Evolutionary conservation across 768 basidiomycete genomes (phyloP).

Genomic region (Suillus cothurnatus): DNA sequence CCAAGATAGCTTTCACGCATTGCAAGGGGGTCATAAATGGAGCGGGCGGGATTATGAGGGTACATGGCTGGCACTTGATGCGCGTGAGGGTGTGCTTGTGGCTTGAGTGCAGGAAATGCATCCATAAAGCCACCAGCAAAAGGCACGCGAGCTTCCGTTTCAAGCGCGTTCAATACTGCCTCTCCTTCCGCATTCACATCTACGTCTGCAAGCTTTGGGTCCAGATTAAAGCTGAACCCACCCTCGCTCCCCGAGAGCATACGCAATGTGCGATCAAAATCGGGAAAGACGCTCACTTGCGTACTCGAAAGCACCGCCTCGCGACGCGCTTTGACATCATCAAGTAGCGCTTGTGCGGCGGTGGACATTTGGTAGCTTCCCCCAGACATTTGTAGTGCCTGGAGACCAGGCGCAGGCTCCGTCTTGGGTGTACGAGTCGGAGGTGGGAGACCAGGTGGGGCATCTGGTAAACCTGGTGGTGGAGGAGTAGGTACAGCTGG

Average conservation of each 20-base stretch:
- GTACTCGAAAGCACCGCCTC: slow-evolving; percentile 51
- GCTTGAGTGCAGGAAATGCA: slow-evolving; percentile 65
- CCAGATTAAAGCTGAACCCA: slow-evolving; percentile 86
- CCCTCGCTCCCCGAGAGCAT: slow-evolving; percentile 65
- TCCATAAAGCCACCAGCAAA: slow-evolving; percentile 69
- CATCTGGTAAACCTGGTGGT: slow-evolving; percentile 54
- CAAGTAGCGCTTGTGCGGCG: slow-evolving; percentile 80
- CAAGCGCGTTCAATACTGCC: slow-evolving; percentile 51
- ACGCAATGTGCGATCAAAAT: slow-evolving; percentile 83
- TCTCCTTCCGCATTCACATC: slow-evolving; percentile 37
- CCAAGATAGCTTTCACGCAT: slow-evolving; percentile 60
- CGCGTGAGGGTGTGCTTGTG: slow-evolving; percentile 23
- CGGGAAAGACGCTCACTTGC: slow-evolving; percentile 75
- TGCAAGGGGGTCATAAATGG: slow-evolving; percentile 58
- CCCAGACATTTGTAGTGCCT: slow-evolving; percentile 48
- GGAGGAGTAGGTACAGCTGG: slow-evolving; percentile 31
- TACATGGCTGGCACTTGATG: slow-evolving; percentile 43
- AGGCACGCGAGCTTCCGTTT: slow-evolving; percentile 49
- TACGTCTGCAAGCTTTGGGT: slow-evolving; percentile 68
- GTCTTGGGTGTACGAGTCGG: slow-evolving; percentile 49
- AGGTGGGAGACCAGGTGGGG: slow-evolving; percentile 60
- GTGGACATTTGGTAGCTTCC: slow-evolving; percentile 85
- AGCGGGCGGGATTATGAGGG: slow-evolving; percentile 47
- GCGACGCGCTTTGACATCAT: slow-evolving; percentile 78
- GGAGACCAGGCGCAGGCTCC: slow-evolving; percentile 47